A percentile compares a stretch with the other conserved stretches of the same genome.
Conservation (phyloP, 345 rosid genomes). For the Populus davidiana region DNA sequence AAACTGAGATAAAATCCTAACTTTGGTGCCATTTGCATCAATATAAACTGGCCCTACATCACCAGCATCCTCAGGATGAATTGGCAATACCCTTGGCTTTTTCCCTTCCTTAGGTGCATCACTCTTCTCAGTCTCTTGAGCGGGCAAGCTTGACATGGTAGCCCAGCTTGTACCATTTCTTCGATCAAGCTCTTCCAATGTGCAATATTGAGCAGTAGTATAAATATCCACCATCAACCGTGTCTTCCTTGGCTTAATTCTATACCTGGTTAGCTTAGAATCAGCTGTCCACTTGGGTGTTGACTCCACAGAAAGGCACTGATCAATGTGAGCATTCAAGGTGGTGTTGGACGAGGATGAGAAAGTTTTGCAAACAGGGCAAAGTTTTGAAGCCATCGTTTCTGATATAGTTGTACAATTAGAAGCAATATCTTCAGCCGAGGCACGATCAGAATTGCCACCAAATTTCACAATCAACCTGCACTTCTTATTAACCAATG, state of each 20-base stretch:
- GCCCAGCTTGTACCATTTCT: constrained; percentile 83
- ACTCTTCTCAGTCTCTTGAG: constrained; percentile 36
- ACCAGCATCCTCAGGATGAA: constrained; percentile 48
- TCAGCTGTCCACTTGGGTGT: constrained; percentile 56
- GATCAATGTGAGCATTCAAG: constrained; percentile 97
- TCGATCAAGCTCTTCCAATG: constrained; percentile 85
- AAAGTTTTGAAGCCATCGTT: constrained; percentile 75
- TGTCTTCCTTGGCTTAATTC: constrained; percentile 68
- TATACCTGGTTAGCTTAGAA: constrained; percentile 59
- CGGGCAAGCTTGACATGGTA: constrained; percentile 39
- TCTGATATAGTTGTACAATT: constrained; percentile 56
- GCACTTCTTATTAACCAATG: constrained; percentile 62
- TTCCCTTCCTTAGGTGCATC: constrained; percentile 34
- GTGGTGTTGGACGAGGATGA: constrained; percentile 96
- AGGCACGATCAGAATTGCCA: constrained; percentile 51
- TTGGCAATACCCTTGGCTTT: constrained; percentile 31
- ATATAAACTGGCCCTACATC: constrained; percentile 84
- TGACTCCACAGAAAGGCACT: constrained; percentile 80
- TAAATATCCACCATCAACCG: constrained; percentile 84
- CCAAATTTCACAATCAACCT: constrained; percentile 69
- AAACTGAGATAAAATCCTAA: constrained; percentile 75
- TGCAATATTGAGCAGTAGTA: constrained; percentile 56
- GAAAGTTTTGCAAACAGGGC: constrained; percentile 98
- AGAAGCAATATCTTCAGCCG: constrained; percentile 64
- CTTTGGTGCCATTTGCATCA: constrained; percentile 79